phyloP scores from a whole-genome alignment of 345 rosid genomes.

The Psidium friedrichsthalianum region DNA sequence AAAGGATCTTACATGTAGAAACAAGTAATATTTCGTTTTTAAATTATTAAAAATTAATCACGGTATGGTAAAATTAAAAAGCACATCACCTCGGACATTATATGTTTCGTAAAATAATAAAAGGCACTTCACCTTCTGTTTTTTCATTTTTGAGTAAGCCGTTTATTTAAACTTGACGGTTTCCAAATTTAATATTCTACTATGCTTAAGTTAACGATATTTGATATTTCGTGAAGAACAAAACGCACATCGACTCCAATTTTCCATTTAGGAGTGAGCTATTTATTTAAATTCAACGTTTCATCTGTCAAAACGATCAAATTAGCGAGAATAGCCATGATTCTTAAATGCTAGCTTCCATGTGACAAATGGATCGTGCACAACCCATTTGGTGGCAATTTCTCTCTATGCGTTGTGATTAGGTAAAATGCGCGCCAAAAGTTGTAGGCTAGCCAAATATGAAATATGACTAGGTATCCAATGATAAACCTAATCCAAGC shows the following conservation, averaged over 20 bases:
- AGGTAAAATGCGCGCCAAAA: background rate
- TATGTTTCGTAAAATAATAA: background rate
- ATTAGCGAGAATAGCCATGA: background rate
- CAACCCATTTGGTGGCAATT: background rate
- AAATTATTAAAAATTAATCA: background rate
- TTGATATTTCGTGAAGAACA: background rate
- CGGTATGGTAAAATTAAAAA: background rate
- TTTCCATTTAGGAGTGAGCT: background rate
- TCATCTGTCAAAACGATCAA: background rate
- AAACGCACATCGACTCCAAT: background rate
- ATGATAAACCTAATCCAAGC: background rate
- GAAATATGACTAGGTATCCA: background rate
- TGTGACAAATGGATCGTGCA: background rate
- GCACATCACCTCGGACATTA: no score
- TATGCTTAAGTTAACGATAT: background rate
- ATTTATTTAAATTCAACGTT: background rate
- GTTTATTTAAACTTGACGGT: background rate
- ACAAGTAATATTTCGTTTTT: no score
- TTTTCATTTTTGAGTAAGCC: background rate
- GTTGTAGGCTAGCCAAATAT: background rate
- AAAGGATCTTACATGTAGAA: no score
- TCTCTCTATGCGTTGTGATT: background rate
- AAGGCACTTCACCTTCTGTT: background rate
- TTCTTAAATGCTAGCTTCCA: background rate
- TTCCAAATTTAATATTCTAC: background rate